Evolutionary conservation across 495 filamentous ascomycete genomes (phyloP), one percentile per base, ranked within the genome.

Genomic region (Clohesyomyces aquaticus): DNA sequence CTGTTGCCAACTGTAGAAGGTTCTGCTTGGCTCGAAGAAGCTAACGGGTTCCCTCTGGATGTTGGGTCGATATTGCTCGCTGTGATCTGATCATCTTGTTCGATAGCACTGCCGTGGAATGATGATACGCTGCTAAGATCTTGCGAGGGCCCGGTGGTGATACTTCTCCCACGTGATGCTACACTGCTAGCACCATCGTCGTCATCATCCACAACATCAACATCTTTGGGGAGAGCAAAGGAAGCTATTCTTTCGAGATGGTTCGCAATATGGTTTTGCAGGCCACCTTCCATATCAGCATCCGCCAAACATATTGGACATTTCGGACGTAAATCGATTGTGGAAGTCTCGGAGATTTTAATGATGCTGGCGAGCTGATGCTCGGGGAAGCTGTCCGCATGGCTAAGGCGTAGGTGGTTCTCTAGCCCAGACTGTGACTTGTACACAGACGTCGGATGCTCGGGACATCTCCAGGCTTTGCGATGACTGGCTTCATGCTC

Each of bases 181-280:
- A 38, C 52, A 52, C 62, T 54, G 22, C 67, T 70, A 18, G 28
- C 59, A 11, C 25, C 62, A 59, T 63, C 67, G 12, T 52, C 59
- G 16, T 66, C 53, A 28, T 60, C 63, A 28, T 66, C 63, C 4
- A 25, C 47, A n/a, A 14, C 14, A 38, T 38, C 32, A 38, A 60
- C 14, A 28, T 63, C 51, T 12, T 51, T 63, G 11, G 67, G 67
- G 4, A 70, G 32, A 1, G 67, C 57, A 63, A 70, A 70, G 4
- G 52, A 26, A 18, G 67, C 67, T 19, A 70, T 25, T 32, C 67
- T 47, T 42, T 70, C 67, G 3, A 70, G 52, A 50, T 70, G 67
- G 38, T 70, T 59, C 1, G 67, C 67, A 42, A 70, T 55, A 26
- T 70, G 67, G 56, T 70, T 70, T 28, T 70, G 62, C 1, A 70